Percentiles rank a stretch among this genome's conserved stretches.
phyloP scores from a whole-genome alignment of 2,329 filamentous ascomycete species.

The Aspergillus intermedius region DNA sequence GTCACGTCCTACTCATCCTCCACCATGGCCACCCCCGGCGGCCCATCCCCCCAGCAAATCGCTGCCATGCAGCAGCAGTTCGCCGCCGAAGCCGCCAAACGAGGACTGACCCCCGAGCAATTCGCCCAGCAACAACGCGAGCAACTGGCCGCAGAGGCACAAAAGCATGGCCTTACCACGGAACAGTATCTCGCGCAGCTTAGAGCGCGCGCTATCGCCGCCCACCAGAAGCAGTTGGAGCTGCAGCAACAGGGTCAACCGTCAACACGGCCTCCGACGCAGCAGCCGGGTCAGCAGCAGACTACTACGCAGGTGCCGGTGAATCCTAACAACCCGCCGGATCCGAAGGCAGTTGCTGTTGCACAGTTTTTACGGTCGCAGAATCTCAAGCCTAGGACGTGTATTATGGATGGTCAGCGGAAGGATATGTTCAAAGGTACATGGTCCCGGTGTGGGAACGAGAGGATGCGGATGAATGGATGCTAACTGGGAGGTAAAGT shows the following conservation, averaged over 20 bases:
- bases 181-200: constrained; percentile 44
- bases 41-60: constrained; percentile 76
- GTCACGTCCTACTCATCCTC: background rate
- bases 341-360: constrained; percentile 80
- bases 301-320: constrained; percentile 43
- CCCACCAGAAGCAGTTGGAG: constrained; percentile 33
- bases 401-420: constrained; percentile 89
- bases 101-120: constrained; percentile 76
- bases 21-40: constrained; percentile 33
- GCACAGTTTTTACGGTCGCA: constrained; percentile 81
- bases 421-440: constrained; percentile 97
- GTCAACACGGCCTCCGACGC: constrained; percentile 35
- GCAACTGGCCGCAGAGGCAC: constrained; percentile 40
- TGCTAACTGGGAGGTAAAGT: constrained; percentile 48
- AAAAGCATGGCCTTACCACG: constrained; percentile 48
- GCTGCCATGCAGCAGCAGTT: constrained; percentile 76
- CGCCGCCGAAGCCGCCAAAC: constrained; percentile 72
- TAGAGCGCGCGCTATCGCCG: constrained; percentile 43
- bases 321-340: constrained; percentile 57
- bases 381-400: constrained; percentile 81
- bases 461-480: background rate
- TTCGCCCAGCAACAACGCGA: constrained; percentile 61
- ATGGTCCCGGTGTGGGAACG: background rate
- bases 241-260: constrained; percentile 33
- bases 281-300: constrained; percentile 27